These are phyloP conservation scores for Alternaria burnsii DNA, from an alignment of 2,329 filamentous ascomycete species.

Conservation along the genomic window DNA sequence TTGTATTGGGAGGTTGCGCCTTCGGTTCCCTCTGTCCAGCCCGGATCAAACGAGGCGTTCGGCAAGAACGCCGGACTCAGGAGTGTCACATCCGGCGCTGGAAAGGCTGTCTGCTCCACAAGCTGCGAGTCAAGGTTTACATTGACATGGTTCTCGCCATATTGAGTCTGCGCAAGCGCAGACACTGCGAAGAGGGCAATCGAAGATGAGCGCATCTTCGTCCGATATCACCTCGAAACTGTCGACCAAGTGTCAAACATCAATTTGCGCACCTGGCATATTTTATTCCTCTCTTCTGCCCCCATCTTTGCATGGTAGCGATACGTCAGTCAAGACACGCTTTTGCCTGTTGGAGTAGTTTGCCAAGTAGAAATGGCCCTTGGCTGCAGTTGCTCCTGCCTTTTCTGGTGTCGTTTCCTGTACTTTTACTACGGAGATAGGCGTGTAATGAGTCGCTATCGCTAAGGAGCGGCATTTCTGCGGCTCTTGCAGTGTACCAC, in stretches of 20 bases:
- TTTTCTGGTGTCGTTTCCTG: slow-evolving; percentile 13
- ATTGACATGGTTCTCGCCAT: slow-evolving; percentile 44
- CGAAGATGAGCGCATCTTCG: neutral
- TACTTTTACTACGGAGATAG: neutral
- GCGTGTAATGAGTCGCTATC: slow-evolving; percentile 10
- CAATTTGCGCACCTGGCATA: neutral
- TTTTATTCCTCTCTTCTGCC: slow-evolving; percentile 4
- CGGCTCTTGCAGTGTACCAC: neutral
- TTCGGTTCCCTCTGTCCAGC: slow-evolving; percentile 42
- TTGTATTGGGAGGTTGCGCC: slow-evolving; percentile 41
- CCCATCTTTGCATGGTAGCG: slow-evolving; percentile 16
- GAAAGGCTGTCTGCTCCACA: slow-evolving; percentile 47
- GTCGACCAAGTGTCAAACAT: neutral
- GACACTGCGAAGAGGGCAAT: slow-evolving; percentile 21
- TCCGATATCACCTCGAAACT: neutral
- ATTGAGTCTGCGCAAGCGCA: slow-evolving; percentile 34
- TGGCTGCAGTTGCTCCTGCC: slow-evolving; percentile 26
- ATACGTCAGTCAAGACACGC: slow-evolving; percentile 34
- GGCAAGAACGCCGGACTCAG: slow-evolving; percentile 44
- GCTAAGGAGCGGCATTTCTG: neutral
- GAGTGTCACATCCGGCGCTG: slow-evolving; percentile 41
- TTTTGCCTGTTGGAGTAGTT: slow-evolving; percentile 23
- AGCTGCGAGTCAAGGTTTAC: slow-evolving; percentile 40
- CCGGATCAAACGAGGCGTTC: slow-evolving; percentile 37
- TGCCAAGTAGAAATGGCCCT: slow-evolving; percentile 26